phyloP scores from a whole-genome alignment of 768 basidiomycete genomes.

The Termitomyces sp. region DNA sequence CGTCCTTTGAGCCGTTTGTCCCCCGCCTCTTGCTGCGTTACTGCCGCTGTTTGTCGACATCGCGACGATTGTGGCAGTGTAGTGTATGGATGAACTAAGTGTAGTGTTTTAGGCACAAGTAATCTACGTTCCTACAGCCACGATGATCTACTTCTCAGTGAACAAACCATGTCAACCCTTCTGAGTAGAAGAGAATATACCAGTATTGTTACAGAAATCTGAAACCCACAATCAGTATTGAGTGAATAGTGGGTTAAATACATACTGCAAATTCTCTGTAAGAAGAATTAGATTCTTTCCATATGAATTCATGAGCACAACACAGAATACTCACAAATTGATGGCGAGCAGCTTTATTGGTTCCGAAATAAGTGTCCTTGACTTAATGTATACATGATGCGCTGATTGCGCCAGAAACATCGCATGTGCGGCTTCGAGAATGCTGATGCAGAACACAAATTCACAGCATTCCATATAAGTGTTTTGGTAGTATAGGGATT shows the following conservation, averaged over 20 bases:
- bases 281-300: neutral
- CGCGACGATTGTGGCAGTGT: too few relatives aligned
- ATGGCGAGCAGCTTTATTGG: neutral
- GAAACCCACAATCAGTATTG: neutral
- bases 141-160: neutral
- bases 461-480: neutral
- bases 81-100: too few relatives aligned
- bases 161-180: neutral
- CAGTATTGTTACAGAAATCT: neutral
- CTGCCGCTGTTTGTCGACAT: too few relatives aligned
- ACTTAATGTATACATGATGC: neutral
- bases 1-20: too few relatives aligned
- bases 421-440: neutral
- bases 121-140: too few relatives aligned
- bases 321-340: neutral
- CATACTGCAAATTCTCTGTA: neutral
- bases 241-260: neutral
- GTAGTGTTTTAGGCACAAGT: too few relatives aligned
- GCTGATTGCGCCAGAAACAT: neutral
- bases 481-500: too few relatives aligned
- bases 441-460: neutral
- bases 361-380: neutral
- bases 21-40: too few relatives aligned
- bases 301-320: neutral
- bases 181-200: neutral